Percentiles rank a stretch among this genome's conserved stretches.
Conservation (phyloP, 2,329 filamentous ascomycete species). For the Helminthosporium solani region DNA sequence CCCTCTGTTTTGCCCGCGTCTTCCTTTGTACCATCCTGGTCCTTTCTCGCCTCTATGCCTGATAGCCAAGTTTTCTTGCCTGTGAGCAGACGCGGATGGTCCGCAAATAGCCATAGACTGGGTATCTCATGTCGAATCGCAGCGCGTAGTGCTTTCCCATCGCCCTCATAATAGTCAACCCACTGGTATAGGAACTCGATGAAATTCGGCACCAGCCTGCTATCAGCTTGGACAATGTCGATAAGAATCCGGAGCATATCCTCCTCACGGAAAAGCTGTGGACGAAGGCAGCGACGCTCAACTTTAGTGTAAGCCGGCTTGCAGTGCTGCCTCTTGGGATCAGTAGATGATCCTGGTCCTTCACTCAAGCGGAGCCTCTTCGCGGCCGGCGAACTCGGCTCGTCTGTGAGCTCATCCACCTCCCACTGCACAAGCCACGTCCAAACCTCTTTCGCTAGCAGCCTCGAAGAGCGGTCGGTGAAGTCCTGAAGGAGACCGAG, state of each 20-base stretch:
- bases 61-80: neutral
- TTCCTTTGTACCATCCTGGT: neutral
- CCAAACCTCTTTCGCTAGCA: slow-evolving; percentile 29
- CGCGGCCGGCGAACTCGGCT: slow-evolving; percentile 7
- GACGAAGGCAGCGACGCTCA: slow-evolving; percentile 21
- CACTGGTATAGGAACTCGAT: slow-evolving; percentile 38
- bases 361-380: slow-evolving; percentile 26
- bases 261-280: slow-evolving; percentile 27
- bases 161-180: slow-evolving; percentile 35
- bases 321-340: slow-evolving; percentile 1
- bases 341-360: neutral
- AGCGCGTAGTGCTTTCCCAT: slow-evolving; percentile 34
- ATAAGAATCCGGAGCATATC: slow-evolving; percentile 33
- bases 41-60: neutral
- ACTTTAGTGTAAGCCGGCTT: slow-evolving; percentile 17
- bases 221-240: slow-evolving; percentile 32
- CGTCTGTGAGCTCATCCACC: slow-evolving; percentile 12
- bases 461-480: slow-evolving; percentile 19
- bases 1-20: slow-evolving; percentile 1
- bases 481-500: slow-evolving; percentile 32
- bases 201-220: slow-evolving; percentile 33
- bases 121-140: slow-evolving; percentile 37
- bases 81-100: slow-evolving; percentile 26
- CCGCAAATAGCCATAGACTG: slow-evolving; percentile 38
- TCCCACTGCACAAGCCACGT: slow-evolving; percentile 38